These are phyloP conservation scores for Ganoderma boninense DNA, from an alignment of 1,284 basidiomycete species.

Conservation along the genomic window DNA sequence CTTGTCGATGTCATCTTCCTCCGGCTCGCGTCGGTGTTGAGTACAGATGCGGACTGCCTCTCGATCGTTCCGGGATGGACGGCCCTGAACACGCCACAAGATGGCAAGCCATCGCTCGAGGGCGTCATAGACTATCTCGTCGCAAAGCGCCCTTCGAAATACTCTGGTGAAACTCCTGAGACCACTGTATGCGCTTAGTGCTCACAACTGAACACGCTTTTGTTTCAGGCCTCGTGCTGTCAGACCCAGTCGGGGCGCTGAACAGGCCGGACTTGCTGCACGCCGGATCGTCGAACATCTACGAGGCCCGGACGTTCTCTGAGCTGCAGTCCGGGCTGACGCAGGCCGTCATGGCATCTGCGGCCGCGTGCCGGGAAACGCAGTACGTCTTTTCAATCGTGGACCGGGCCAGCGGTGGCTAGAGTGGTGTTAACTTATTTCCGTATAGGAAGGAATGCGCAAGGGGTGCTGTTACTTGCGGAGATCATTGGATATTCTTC, in stretches of 20 bases:
- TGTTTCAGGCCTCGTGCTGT: constrained; percentile 19
- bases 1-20: constrained; percentile 24
- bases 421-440: background rate
- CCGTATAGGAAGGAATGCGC: constrained; percentile 20
- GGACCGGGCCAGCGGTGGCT: background rate
- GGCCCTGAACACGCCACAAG: constrained; percentile 11
- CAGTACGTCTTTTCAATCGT: constrained; percentile 8
- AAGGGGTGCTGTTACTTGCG: constrained; percentile 22
- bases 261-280: constrained; percentile 20
- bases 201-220: background rate
- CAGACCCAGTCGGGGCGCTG: constrained; percentile 24
- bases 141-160: constrained; percentile 19
- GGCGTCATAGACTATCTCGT: constrained; percentile 24
- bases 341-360: constrained; percentile 22
- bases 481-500: constrained; percentile 25
- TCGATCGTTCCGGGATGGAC: constrained; percentile 21
- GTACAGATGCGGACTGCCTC: constrained; percentile 15
- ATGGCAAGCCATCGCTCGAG: constrained; percentile 13
- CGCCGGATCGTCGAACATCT: constrained; percentile 20
- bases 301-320: constrained; percentile 20
- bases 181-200: background rate
- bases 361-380: constrained; percentile 12
- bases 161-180: constrained; percentile 16
- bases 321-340: constrained; percentile 19
- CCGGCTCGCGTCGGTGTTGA: constrained; percentile 19